Evolutionary conservation across 2,329 filamentous ascomycete species (phyloP).

Genomic region (Fusarium nurragi): DNA sequence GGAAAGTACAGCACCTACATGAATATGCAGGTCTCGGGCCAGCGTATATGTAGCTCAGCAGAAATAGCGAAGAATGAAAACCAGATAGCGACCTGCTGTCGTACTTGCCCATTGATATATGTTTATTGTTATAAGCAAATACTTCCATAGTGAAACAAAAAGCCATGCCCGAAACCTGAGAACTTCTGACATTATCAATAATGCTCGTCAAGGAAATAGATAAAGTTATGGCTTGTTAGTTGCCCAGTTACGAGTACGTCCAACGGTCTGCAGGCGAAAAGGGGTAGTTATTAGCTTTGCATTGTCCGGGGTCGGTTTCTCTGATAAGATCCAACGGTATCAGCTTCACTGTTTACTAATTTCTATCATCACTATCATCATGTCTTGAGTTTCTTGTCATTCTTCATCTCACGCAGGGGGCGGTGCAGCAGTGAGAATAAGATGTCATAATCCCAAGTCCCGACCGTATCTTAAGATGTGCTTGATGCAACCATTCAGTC

Average conservation of each 20-base stretch:
- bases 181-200: not conserved
- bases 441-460: not conserved
- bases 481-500: not conserved
- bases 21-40: not conserved
- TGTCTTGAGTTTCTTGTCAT: not conserved
- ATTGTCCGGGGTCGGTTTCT: not conserved
- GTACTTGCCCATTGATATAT: not conserved
- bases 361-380: not conserved
- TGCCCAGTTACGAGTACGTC: not conserved
- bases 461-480: not conserved
- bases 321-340: conserved; percentile 6
- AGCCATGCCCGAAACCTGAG: not conserved
- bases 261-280: conserved; percentile 2
- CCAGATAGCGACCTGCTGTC: not conserved
- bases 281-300: not conserved
- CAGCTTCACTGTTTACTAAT: conserved; percentile 9
- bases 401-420: not conserved
- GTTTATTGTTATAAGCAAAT: not conserved
- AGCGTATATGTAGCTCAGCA: not conserved
- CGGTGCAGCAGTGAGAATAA: not conserved
- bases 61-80: not conserved
- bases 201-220: not conserved
- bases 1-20: not conserved
- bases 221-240: not conserved
- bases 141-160: not conserved